These are phyloP conservation scores for Paraconiothyrium sp. DNA, from an alignment of 2,329 filamentous ascomycete genomes.

Conservation along the genomic window DNA sequence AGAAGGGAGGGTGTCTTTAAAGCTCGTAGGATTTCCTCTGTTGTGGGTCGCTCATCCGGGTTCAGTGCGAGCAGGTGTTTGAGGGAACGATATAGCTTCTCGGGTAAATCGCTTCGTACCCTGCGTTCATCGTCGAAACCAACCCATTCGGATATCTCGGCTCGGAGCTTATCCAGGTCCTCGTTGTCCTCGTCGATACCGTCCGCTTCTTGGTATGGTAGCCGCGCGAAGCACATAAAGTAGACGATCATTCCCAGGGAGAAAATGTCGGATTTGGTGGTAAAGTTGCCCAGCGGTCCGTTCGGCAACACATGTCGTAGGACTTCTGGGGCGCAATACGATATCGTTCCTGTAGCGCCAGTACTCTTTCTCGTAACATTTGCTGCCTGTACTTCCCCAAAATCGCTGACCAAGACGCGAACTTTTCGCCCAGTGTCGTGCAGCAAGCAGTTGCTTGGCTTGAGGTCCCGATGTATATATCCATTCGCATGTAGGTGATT, in stretches of 20 bases:
- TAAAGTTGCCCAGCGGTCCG: conserved; percentile 89
- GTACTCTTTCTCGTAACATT: conserved; percentile 86
- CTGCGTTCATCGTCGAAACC: conserved; percentile 83
- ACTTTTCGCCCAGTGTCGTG: conserved; percentile 77
- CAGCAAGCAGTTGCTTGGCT: conserved; percentile 93
- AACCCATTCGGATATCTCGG: conserved; percentile 86
- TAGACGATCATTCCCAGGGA: conserved; percentile 98
- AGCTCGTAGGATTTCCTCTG: conserved; percentile 82
- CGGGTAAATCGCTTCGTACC: conserved; percentile 81
- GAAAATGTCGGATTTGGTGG: conserved; percentile 97
- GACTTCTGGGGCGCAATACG: conserved; percentile 96
- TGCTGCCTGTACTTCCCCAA: conserved; percentile 92
- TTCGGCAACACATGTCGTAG: conserved; percentile 69
- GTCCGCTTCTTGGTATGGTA: conserved; percentile 88
- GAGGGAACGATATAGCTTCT: conserved; percentile 84
- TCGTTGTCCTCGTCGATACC: conserved; percentile 89
- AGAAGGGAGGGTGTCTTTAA: conserved; percentile 72
- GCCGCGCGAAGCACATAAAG: conserved; percentile 92
- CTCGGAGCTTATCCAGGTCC: conserved; percentile 83
- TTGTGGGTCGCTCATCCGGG: conserved; percentile 79
- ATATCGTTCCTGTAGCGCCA: conserved; percentile 94
- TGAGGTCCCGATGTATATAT: conserved; percentile 95
- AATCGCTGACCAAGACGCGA: conserved; percentile 92
- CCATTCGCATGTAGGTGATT: conserved; percentile 89
- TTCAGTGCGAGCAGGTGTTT: conserved; percentile 82